phyloP scores from a whole-genome alignment of 2,329 filamentous ascomycete species.

The Pseudocercospora eumusae region DNA sequence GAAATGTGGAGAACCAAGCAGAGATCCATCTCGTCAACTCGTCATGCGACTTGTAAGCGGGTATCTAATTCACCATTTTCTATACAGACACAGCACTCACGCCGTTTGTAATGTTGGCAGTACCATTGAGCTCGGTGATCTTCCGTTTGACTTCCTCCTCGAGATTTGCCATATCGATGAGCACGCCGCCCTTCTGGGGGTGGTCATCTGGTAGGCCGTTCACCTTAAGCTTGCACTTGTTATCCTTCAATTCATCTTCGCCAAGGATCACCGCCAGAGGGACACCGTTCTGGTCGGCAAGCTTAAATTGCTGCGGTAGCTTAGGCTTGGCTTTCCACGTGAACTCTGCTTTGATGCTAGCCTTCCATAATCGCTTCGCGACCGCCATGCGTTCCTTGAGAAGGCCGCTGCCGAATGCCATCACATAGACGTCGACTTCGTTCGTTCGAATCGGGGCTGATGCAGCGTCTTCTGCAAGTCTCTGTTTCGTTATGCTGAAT shows the following conservation, averaged over 20 bases:
- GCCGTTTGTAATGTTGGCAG: constrained; percentile 25
- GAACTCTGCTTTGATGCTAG: constrained; percentile 89
- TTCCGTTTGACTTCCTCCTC: constrained; percentile 63
- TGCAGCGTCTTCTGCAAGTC: constrained; percentile 64
- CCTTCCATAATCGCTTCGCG: constrained; percentile 75
- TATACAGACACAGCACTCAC: constrained; percentile 21
- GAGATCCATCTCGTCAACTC: too few species aligned
- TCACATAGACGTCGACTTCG: constrained; percentile 88
- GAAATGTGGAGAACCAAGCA: too few species aligned
- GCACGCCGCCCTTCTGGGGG: constrained; percentile 84
- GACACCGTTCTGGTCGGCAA: constrained; percentile 74
- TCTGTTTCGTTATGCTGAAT: constrained; percentile 84
- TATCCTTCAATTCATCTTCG: constrained; percentile 80
- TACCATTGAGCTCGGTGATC: constrained; percentile 36
- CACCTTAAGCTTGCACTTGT: constrained; percentile 87
- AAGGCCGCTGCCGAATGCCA: constrained; percentile 87
- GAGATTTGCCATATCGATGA: constrained; percentile 66
- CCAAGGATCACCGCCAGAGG: constrained; percentile 88
- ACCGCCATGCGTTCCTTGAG: constrained; percentile 82
- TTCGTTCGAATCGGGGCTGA: constrained; percentile 61
- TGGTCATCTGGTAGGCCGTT: constrained; percentile 77
- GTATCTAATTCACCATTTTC: neutral
- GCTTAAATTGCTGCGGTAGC: constrained; percentile 85
- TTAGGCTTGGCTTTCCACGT: constrained; percentile 89
- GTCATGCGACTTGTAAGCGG: constrained; percentile 1